Conservation (phyloP, 2,329 filamentous ascomycete species). For the Sphaerostilbella broomeana region DNA sequence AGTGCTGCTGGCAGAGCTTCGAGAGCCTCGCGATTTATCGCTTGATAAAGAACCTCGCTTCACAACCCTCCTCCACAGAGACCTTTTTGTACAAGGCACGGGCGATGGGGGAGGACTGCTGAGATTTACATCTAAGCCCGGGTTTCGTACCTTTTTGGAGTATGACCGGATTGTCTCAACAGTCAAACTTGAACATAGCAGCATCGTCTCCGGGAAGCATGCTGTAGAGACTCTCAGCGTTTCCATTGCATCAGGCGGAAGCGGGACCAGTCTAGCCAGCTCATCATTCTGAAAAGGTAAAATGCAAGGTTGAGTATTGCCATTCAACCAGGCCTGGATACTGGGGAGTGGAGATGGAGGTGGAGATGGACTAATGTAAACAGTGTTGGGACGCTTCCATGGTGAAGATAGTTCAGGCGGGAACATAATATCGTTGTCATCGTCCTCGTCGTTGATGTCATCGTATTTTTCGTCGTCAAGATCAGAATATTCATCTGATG, state of each 20-base stretch:
- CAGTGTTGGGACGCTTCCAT: slow-evolving; percentile 18
- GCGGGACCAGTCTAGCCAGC: slow-evolving; percentile 36
- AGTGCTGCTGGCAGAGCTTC: slow-evolving; percentile 8
- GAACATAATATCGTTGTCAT: no score
- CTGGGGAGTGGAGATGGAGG: slow-evolving; percentile 30
- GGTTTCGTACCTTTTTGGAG: slow-evolving; percentile 46
- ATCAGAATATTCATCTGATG: neutral
- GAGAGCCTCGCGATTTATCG: slow-evolving; percentile 3
- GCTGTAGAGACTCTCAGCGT: slow-evolving; percentile 46
- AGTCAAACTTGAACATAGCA: slow-evolving; percentile 47
- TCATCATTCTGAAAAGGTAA: slow-evolving; percentile 28
- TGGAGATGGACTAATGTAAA: slow-evolving; percentile 27
- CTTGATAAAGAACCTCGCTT: slow-evolving; percentile 10
- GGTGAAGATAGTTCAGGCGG: no score
- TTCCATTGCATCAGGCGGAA: slow-evolving; percentile 48
- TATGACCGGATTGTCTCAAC: slow-evolving; percentile 53
- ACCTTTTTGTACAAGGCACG: slow-evolving; percentile 19
- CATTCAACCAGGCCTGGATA: slow-evolving; percentile 32
- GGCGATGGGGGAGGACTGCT: slow-evolving; percentile 17
- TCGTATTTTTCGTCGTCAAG: neutral
- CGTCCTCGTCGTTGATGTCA: no score
- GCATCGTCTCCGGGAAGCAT: slow-evolving; percentile 55
- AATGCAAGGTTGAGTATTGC: slow-evolving; percentile 24
- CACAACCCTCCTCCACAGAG: slow-evolving; percentile 33
- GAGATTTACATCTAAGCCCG: slow-evolving; percentile 20